Conservation (phyloP, 164 flowering plant species). For the Taxillus chinensis region DNA sequence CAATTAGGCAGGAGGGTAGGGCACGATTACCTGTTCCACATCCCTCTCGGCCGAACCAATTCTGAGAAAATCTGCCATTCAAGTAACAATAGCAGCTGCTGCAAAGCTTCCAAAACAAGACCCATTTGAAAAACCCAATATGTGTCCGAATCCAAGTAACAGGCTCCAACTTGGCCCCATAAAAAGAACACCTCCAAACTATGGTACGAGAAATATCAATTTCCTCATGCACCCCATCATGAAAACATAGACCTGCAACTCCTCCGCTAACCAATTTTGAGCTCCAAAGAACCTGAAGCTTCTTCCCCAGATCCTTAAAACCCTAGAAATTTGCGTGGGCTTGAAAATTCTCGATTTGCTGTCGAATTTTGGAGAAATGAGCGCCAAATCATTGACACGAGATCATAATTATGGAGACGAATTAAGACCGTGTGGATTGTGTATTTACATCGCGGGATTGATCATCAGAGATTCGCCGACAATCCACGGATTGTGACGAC, state of each 20-base stretch:
- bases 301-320: constrained; percentile 1
- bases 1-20: not conserved
- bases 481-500: too few species aligned
- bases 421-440: constrained; percentile 2
- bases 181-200: not conserved
- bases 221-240: not conserved
- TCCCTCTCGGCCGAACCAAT: constrained; percentile 52
- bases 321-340: constrained; percentile 11
- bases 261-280: constrained; percentile 4
- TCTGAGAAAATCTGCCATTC: constrained; percentile 73
- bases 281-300: constrained; percentile 12
- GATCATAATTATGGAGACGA: not conserved
- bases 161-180: constrained; percentile 21
- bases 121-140: constrained; percentile 38
- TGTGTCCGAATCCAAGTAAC: not conserved
- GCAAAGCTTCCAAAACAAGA: constrained; percentile 18
- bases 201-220: not conserved
- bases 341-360: not conserved
- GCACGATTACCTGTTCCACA: constrained; percentile 51
- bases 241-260: not conserved
- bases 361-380: not conserved
- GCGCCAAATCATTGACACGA: not conserved
- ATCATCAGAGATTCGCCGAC: too few species aligned
- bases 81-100: constrained; percentile 29
- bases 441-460: constrained; percentile 1